These are phyloP conservation scores for Ganoderma boninense DNA, from an alignment of 1,284 basidiomycete species.

Conservation along the genomic window DNA sequence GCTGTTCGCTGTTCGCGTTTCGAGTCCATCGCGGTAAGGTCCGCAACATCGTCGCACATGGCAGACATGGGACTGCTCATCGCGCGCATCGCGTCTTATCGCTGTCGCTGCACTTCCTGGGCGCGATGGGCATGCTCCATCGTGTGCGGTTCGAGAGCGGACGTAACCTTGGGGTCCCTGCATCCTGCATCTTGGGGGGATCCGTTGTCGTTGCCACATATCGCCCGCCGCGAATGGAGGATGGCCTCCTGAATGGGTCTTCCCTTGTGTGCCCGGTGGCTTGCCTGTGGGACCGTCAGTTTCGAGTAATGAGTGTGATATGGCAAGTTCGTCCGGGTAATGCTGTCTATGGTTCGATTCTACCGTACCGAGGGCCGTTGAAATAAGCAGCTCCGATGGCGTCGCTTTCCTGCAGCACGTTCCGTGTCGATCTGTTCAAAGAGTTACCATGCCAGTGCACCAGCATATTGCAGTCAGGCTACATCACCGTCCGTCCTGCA, in stretches of 20 bases:
- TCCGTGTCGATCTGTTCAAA: no score
- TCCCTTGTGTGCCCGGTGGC: slow-evolving; percentile 5
- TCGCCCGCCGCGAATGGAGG: not conserved
- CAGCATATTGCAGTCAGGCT: no score
- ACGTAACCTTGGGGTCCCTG: not conserved
- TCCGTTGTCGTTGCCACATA: slow-evolving; percentile 2
- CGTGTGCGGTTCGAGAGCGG: not conserved
- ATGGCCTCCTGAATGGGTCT: not conserved
- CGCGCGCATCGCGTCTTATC: not conserved
- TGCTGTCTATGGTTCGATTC: no score
- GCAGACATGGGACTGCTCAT: not conserved
- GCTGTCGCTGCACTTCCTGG: not conserved
- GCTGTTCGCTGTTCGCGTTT: not conserved
- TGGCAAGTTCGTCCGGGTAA: no score
- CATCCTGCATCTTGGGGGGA: not conserved
- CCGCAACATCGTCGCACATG: not conserved
- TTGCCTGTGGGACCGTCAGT: not conserved
- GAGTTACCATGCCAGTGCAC: no score
- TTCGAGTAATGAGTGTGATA: not conserved
- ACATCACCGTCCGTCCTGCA: no score
- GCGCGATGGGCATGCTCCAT: not conserved
- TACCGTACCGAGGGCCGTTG: no score
- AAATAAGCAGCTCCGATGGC: no score
- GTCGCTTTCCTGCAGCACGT: no score
- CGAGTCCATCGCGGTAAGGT: not conserved